Conservation (phyloP, 2,329 filamentous ascomycete species). For the Trichoderma afroharzianum region DNA sequence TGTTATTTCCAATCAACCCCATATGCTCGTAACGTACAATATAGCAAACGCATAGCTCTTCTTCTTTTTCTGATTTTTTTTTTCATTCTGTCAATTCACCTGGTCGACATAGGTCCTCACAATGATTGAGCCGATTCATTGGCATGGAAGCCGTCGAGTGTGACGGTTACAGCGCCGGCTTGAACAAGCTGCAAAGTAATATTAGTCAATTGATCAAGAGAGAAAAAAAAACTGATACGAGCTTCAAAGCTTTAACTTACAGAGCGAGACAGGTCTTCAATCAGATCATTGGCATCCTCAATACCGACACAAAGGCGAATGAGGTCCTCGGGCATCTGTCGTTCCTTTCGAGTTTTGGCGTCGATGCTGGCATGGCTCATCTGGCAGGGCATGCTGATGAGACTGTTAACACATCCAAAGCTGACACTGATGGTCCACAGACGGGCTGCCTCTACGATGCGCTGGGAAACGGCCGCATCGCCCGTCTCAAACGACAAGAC, state of each 20-base stretch:
- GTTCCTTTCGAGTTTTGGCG: conserved; percentile 82
- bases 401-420: conserved; percentile 95
- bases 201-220: conserved; percentile 9
- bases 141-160: conserved; percentile 77
- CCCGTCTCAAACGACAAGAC: conserved; percentile 97
- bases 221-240: not conserved
- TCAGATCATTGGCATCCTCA: conserved; percentile 85
- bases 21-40: not conserved
- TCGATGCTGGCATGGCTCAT: conserved; percentile 99
- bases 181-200: conserved; percentile 67
- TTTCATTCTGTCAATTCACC: not conserved
- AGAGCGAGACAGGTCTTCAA: conserved; percentile 87
- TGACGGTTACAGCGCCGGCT: conserved; percentile 87
- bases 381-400: conserved; percentile 99
- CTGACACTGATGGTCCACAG: conserved; percentile 95
- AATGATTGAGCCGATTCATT: conserved; percentile 32
- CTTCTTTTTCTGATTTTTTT: not conserved
- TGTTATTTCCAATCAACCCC: not conserved
- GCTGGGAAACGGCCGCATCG: conserved; percentile 75
- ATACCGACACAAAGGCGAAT: conserved; percentile 95
- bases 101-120: not conserved
- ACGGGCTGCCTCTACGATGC: conserved; percentile 88
- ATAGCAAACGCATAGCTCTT: not conserved
- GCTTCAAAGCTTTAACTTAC: conserved; percentile 55
- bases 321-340: conserved; percentile 93